These are phyloP conservation scores for Hypoxylon sp. DNA, from an alignment of 2,329 filamentous ascomycete species.

Conservation along the genomic window DNA sequence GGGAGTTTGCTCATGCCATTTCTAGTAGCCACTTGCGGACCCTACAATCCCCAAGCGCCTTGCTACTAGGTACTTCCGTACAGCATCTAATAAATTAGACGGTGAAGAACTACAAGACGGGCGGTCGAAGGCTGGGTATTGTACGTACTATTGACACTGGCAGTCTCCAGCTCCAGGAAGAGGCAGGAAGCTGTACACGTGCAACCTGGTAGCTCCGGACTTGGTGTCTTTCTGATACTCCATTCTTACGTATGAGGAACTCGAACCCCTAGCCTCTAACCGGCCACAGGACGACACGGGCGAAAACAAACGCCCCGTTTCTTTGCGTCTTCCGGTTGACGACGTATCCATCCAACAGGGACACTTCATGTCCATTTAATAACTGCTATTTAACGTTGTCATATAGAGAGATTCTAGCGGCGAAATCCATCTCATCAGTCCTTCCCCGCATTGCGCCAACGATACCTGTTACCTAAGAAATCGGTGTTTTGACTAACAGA, in stretches of 20 bases:
- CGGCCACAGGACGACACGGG: slow-evolving; percentile 20
- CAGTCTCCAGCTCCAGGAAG: slow-evolving; percentile 19
- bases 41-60: slow-evolving; percentile 19
- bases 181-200: slow-evolving; percentile 30
- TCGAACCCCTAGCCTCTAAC: slow-evolving; percentile 14
- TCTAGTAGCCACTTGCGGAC: slow-evolving; percentile 31
- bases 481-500: slow-evolving; percentile 62
- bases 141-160: slow-evolving; percentile 33
- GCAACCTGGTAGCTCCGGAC: slow-evolving; percentile 32
- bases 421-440: slow-evolving; percentile 45
- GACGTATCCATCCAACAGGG: slow-evolving; percentile 16
- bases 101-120: slow-evolving; percentile 34
- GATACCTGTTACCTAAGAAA: slow-evolving; percentile 62
- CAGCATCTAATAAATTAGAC: slow-evolving; percentile 38
- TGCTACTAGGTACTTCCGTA: slow-evolving; percentile 9
- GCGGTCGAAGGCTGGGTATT: slow-evolving; percentile 8
- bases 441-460: slow-evolving; percentile 59
- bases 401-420: slow-evolving; percentile 20
- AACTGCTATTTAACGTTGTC: slow-evolving; percentile 11
- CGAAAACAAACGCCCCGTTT: slow-evolving; percentile 28
- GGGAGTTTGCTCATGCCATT: slow-evolving; percentile 38
- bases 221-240: slow-evolving; percentile 38
- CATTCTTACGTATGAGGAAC: slow-evolving; percentile 40
- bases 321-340: slow-evolving; percentile 24
- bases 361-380: slow-evolving; percentile 33